These are phyloP conservation scores for Eleusine indica DNA, from an alignment of 176 grass and related monocot species.

Conservation along the genomic window DNA sequence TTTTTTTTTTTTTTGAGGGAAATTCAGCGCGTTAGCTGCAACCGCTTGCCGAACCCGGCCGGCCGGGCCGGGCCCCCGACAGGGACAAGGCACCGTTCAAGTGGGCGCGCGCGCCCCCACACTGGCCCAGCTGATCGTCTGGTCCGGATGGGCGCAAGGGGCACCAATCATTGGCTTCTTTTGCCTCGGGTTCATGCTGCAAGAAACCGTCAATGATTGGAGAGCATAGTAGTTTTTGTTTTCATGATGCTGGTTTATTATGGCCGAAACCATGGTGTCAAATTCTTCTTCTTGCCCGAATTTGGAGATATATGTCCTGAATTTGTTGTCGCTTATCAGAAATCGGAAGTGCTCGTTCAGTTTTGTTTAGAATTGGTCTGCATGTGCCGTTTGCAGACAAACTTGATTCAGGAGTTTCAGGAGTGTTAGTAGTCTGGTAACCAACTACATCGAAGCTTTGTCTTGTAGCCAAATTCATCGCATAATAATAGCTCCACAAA, in stretches of 20 bases:
- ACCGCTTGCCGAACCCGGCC: slow-evolving; percentile 29
- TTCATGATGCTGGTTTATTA: not conserved
- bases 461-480: not conserved
- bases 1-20: too few species aligned
- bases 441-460: not conserved
- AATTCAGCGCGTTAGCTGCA: slow-evolving; percentile 25
- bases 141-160: slow-evolving; percentile 15
- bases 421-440: not conserved
- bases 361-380: slow-evolving; percentile 12
- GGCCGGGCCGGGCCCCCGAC: slow-evolving; percentile 40
- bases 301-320: not conserved
- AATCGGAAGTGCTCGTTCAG: not conserved
- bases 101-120: slow-evolving; percentile 12
- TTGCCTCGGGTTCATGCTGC: slow-evolving; percentile 15
- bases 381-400: not conserved
- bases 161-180: slow-evolving; percentile 46
- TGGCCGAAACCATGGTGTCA: not conserved
- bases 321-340: not conserved
- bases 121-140: slow-evolving; percentile 7
- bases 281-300: not conserved
- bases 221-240: not conserved
- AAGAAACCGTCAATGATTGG: slow-evolving; percentile 50
- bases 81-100: slow-evolving; percentile 49
- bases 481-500: not conserved
- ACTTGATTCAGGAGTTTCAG: not conserved